Conservation (phyloP, 2,329 filamentous ascomycete species). For the Alternaria sp. region DNA sequence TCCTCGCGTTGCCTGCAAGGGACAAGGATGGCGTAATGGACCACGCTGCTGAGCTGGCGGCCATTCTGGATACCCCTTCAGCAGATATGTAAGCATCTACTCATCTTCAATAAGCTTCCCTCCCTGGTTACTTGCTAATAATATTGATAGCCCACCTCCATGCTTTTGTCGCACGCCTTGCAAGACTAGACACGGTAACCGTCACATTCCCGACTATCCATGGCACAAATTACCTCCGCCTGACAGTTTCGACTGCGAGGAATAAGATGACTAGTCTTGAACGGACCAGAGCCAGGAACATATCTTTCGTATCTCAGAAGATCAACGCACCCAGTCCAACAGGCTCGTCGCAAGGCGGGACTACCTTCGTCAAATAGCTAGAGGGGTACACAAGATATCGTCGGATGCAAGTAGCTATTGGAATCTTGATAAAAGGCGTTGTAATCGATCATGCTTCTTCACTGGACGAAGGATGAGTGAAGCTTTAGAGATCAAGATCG, state of each 20-base stretch:
- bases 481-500: neutral
- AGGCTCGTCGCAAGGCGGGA: neutral
- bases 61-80: neutral
- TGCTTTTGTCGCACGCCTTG: neutral
- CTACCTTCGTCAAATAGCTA: rapidly evolving
- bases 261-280: neutral
- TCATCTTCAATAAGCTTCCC: no score
- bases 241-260: neutral
- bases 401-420: neutral
- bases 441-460: neutral
- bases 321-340: neutral
- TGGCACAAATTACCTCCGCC: neutral
- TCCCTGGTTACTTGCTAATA: neutral
- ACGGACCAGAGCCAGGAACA: rapidly evolving
- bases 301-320: neutral
- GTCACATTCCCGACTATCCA: neutral
- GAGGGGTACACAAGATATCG: neutral
- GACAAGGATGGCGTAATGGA: neutral
- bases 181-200: neutral
- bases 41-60: neutral
- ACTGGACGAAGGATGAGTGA: neutral
- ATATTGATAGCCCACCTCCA: neutral
- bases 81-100: neutral
- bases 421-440: neutral
- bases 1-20: neutral